phyloP scores from a whole-genome alignment of 78 protist genomes.

The Paulinella micropora region DNA sequence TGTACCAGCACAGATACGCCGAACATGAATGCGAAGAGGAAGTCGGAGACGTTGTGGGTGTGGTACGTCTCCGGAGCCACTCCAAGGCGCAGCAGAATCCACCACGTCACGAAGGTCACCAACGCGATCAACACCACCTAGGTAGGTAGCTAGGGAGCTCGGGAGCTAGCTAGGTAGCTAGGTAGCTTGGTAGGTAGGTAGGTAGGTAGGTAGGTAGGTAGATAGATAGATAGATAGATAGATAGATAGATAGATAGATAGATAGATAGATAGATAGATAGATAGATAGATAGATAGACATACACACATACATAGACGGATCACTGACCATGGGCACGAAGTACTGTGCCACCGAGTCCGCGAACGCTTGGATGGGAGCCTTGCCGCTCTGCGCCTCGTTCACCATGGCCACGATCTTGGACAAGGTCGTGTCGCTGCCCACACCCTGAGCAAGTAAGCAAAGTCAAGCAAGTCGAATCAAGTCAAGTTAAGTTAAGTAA shows the following conservation, averaged over 20 bases:
- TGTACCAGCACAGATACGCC: too few relatives aligned
- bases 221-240: background rate
- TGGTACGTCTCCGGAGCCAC: too few relatives aligned
- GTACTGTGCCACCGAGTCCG: constrained; percentile 54
- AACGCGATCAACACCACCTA: constrained; percentile 29
- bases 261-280: background rate
- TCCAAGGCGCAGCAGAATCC: too few relatives aligned
- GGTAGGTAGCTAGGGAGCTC: background rate
- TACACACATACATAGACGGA: background rate
- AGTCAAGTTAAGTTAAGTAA: too few relatives aligned
- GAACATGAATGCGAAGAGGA: too few relatives aligned
- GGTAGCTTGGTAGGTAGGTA: background rate
- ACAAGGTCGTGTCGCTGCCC: background rate
- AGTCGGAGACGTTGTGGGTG: too few relatives aligned
- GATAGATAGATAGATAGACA: background rate
- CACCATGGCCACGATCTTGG: constrained; percentile 59
- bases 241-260: background rate
- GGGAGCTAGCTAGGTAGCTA: background rate
- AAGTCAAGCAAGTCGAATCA: too few relatives aligned
- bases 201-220: background rate
- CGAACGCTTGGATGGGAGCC: constrained; percentile 45
- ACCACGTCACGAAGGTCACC: constrained; percentile 55
- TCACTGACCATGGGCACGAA: constrained; percentile 69
- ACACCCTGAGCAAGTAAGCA: too few relatives aligned
- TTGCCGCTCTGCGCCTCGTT: constrained; percentile 66